phyloP scores from a whole-genome alignment of 176 grass and related monocot genomes.

The Phragmites australis region DNA sequence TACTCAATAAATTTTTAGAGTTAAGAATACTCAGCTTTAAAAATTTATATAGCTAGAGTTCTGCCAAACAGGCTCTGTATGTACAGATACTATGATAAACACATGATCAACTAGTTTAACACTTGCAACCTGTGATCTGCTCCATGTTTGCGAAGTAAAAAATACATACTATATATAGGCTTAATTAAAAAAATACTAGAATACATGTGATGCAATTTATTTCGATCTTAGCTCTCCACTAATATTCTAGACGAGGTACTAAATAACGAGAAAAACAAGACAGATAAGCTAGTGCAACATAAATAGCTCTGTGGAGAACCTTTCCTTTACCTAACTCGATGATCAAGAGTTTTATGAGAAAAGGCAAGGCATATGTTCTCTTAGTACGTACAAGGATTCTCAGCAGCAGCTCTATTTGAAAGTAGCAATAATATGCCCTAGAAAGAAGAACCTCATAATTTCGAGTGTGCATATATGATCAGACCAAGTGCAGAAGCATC shows the following conservation, averaged over 20 bases:
- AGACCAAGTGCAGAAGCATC: constrained; percentile 45
- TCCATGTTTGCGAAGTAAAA: background rate
- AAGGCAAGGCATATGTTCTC: constrained; percentile 44
- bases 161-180: background rate
- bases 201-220: background rate
- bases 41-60: too few species aligned
- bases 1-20: too few species aligned
- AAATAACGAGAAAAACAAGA: background rate
- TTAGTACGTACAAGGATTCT: constrained; percentile 44
- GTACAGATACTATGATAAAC: too few species aligned
- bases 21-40: too few species aligned
- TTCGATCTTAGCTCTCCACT: background rate
- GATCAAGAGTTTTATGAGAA: constrained; percentile 27
- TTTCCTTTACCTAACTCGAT: constrained; percentile 46
- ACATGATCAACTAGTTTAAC: background rate
- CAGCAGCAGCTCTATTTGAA: constrained; percentile 35
- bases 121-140: background rate
- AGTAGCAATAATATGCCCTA: constrained; percentile 44
- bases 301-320: constrained; percentile 3
- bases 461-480: constrained; percentile 29
- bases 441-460: constrained; percentile 27
- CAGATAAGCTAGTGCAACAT: background rate
- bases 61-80: too few species aligned
- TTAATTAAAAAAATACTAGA: background rate
- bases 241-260: background rate